These are phyloP conservation scores for Rhododendron vialii DNA, from an alignment of 148 eudicot genomes.

Conservation along the genomic window DNA sequence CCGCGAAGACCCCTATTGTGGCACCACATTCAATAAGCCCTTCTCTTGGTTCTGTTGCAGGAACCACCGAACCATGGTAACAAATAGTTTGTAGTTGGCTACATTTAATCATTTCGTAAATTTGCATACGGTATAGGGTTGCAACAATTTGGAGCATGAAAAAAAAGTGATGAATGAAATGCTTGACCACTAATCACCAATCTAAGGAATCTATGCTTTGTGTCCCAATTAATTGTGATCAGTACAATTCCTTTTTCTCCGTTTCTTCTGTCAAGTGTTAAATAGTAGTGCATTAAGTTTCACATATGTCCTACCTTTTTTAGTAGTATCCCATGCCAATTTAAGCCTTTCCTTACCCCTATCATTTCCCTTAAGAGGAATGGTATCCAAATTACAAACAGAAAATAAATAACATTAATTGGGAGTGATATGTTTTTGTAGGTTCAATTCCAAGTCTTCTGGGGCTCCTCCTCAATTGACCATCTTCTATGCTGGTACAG, in stretches of 20 bases:
- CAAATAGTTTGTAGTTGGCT: background rate
- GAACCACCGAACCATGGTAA: slow-evolving; percentile 45
- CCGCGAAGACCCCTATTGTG: slow-evolving; percentile 23
- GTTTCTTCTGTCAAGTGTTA: background rate
- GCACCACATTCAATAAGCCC: slow-evolving; percentile 20
- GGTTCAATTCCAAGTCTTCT: slow-evolving; percentile 34
- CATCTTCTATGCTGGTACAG: slow-evolving; percentile 56
- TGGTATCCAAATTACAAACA: background rate
- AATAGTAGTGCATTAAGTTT: background rate
- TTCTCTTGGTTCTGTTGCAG: slow-evolving; percentile 24
- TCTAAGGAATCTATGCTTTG: background rate
- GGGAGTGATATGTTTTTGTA: slow-evolving; percentile 11
- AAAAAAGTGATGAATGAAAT: background rate
- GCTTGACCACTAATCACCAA: background rate
- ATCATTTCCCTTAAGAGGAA: background rate
- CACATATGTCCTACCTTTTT: background rate
- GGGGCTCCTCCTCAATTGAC: slow-evolving; percentile 44
- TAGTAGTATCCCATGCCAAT: background rate
- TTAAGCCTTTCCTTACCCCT: background rate
- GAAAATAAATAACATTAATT: background rate
- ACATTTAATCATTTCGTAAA: background rate
- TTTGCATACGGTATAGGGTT: background rate
- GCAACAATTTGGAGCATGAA: background rate
- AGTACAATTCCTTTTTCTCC: background rate
- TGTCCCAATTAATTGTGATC: background rate